phyloP scores from a whole-genome alignment of 1,284 basidiomycete species.

The Serendipita sp. region DNA sequence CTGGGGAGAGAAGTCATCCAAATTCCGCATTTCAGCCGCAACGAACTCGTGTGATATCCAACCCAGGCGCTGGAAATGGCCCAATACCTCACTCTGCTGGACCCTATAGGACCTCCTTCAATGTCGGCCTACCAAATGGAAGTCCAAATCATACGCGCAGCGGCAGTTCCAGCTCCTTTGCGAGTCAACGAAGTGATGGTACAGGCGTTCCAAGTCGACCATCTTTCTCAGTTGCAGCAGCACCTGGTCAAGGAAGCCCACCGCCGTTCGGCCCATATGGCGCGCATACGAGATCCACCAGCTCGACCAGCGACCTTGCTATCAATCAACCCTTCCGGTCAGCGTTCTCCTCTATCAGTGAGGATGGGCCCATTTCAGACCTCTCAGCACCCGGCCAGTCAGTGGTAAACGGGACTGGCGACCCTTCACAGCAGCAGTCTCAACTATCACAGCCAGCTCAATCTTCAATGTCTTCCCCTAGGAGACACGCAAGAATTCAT shows the following conservation, averaged over 20 bases:
- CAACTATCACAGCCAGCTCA: slow-evolving; percentile 15
- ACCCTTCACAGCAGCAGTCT: slow-evolving; percentile 15
- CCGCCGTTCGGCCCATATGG: slow-evolving; percentile 9
- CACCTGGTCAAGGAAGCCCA: neutral
- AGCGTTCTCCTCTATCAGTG: slow-evolving; percentile 26
- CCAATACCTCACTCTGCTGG: slow-evolving; percentile 26
- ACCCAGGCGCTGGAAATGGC: neutral
- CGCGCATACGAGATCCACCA: slow-evolving; percentile 20
- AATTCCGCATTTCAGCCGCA: neutral
- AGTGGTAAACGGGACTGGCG: slow-evolving; percentile 15
- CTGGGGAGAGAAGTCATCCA: neutral
- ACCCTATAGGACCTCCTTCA: slow-evolving; percentile 26
- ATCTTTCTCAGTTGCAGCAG: slow-evolving; percentile 7
- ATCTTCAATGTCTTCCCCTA: slow-evolving; percentile 15
- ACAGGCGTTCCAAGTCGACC: neutral
- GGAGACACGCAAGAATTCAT: slow-evolving; percentile 63
- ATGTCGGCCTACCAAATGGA: neutral
- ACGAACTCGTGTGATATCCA: neutral
- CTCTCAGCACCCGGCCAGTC: slow-evolving; percentile 9
- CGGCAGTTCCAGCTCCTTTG: neutral
- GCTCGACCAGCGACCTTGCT: slow-evolving; percentile 21
- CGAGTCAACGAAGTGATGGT: neutral
- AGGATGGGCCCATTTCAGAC: neutral
- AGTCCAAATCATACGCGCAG: neutral
- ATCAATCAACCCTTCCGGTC: slow-evolving; percentile 36